Evolutionary conservation across 176 grass and related monocot species (phyloP), one percentile per base, ranked within the genome.

Genomic region (Ananas comosus): DNA sequence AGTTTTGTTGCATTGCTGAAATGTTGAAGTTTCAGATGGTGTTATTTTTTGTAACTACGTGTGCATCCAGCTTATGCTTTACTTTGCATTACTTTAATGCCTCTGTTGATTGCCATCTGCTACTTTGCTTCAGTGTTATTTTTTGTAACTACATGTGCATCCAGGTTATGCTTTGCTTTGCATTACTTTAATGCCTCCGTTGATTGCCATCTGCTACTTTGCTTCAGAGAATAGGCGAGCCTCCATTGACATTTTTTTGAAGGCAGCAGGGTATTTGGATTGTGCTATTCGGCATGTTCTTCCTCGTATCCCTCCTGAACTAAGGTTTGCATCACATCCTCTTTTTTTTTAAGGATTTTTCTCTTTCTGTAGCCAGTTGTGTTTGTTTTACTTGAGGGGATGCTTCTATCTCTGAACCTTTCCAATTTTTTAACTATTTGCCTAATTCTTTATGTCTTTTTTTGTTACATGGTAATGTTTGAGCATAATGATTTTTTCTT

Each of bases 241-340:
- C 52, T 58, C 74, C 27, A 77, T 77, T 61, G 74, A 77, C 21
- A 69, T 68, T 59, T 68, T 77, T 14, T 77, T 77, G 19, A 77
- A 77, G 65, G 74, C 74, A 59, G 74, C 74, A 69, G 74, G 74
- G 10, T 77, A 77, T 77, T 33, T 77, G n/a, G 51, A 77, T n/a
- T 77, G 74, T 59, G 74, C 74, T 25, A 77, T 69, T 77, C 29
- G 53, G 52, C 64, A 59, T 59, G 74, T 77, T 68, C 28, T 69
- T 77, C 74, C 74, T 59, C 17, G 50, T 23, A 54, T 77, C 49
- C 74, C 74, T 49, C 17, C 74, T 50, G 51, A 56, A 56, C 11
- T 49, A 14, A 77, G 74, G 74, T 77, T 49, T 22, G 19, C 19
- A 68, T 48, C 33, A 57, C 64, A 59, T 48, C 6, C 21, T 12